These are phyloP conservation scores for Lantana camara DNA, from an alignment of 257 asterid species.

Conservation along the genomic window DNA sequence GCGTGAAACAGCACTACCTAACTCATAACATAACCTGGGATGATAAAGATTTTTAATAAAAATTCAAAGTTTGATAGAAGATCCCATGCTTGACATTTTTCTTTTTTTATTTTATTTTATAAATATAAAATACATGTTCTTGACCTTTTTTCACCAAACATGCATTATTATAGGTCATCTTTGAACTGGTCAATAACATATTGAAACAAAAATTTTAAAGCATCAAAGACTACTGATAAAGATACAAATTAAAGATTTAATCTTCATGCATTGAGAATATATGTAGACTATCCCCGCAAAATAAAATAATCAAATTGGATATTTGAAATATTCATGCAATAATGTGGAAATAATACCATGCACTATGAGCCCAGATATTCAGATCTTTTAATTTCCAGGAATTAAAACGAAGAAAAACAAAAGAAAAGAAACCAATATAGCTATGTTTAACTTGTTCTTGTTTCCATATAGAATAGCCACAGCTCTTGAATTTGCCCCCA, in stretches of 20 bases:
- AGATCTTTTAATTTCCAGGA: too few species aligned
- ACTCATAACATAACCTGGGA: neutral
- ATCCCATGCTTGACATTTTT: neutral
- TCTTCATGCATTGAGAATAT: too few species aligned
- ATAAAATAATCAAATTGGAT: neutral
- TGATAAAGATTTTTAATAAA: neutral
- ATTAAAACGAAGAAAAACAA: neutral
- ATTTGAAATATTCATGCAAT: constrained; percentile 14
- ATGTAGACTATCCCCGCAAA: neutral
- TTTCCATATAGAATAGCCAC: constrained; percentile 1
- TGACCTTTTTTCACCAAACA: neutral
- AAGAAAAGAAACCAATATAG: neutral
- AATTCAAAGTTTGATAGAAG: neutral
- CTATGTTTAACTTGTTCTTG: neutral
- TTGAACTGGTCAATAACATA: constrained; percentile 13
- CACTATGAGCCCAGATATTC: too few species aligned
- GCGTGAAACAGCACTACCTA: constrained; percentile 14
- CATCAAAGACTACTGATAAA: neutral
- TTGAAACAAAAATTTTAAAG: neutral
- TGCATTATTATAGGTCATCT: neutral
- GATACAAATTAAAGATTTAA: too few species aligned
- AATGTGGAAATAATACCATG: constrained; percentile 11
- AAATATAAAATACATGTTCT: neutral
- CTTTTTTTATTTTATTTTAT: neutral
- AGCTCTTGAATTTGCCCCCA: neutral